Base-by-base conservation (phyloP, 129 eudicot species). In the Saposhnikovia divaricata region DNA sequence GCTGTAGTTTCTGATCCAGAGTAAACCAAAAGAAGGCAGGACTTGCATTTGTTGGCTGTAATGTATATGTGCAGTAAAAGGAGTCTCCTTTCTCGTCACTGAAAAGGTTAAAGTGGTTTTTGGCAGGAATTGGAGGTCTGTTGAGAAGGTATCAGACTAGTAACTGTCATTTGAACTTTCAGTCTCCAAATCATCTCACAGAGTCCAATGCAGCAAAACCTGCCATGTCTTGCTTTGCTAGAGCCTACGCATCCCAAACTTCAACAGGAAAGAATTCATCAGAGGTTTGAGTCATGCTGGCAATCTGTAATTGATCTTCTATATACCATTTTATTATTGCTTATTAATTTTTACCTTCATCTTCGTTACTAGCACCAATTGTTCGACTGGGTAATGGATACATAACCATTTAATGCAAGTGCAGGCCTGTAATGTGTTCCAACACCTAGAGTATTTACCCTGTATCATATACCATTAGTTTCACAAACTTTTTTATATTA, bases 231-330 rank as follows among this genome's bases (percentile, higher is more conserved):
- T 61, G 23, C 79, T 88, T 83, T 70, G 79, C 72, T 38, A 89
- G 92, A 88, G 81, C 89, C 71, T 93, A 89, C 83, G 85, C 96
- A 44, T 91, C 96, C 44, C 83, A 77, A 79, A 69, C 96, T 39
- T 85, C 96, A 23, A 57, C 28, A 76, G 76, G 78, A 77, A 81
- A 82, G 78, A 87, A 85, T 50, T 80, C 86, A 3, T 87, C 94
- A 25, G 86, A 91, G 94, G 98, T 93, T 78, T 78, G 90, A 43
- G 66, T 47, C 74, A 27, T 57, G 72, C 14, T 68, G 25, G 42
- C n/a, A 15, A 27, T 42, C 23, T 25, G 12, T 14, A 53, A 28
- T n/a, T 43, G 15, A 43, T 63, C 66, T 72, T 65, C 9, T 40
- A 39, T 38, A n/a, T 77, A 38, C 39, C 34, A 57, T 57, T 1